Conservation (phyloP, 164 flowering plant species). For the Piper longum region DNA sequence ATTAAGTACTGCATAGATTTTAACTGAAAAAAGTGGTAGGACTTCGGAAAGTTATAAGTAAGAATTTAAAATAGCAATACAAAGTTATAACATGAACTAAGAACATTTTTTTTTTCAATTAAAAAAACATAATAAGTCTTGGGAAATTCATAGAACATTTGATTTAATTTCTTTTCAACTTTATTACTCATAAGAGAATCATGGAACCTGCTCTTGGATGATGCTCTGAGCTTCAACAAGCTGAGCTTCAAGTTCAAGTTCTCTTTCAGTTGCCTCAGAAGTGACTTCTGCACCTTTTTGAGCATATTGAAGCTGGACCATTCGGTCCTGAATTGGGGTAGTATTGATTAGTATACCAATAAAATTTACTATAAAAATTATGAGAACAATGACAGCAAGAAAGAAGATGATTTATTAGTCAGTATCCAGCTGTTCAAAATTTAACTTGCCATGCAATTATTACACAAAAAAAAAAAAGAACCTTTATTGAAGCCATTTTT, state of each 20-base stretch:
- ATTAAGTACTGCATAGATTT: too few relatives aligned
- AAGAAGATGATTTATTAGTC: neutral
- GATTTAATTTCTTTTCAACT: too few relatives aligned
- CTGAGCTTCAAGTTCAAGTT: slow-evolving; percentile 98
- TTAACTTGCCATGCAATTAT: neutral
- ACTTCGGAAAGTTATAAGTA: too few relatives aligned
- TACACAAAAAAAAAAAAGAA: slow-evolving; percentile 6
- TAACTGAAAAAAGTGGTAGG: too few relatives aligned
- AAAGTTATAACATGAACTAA: too few relatives aligned
- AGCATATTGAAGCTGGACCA: slow-evolving; percentile 87
- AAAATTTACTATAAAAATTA: neutral
- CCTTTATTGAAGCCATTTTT: slow-evolving; percentile 94
- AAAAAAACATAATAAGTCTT: too few relatives aligned
- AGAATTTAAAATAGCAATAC: too few relatives aligned
- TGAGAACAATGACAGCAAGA: neutral
- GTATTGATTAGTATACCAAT: neutral
- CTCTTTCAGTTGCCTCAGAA: slow-evolving; percentile 93
- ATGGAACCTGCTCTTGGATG: slow-evolving; percentile 88
- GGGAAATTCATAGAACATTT: too few relatives aligned
- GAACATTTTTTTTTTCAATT: too few relatives aligned
- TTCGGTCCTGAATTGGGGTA: slow-evolving; percentile 48
- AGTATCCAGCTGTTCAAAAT: neutral
- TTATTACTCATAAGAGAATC: neutral
- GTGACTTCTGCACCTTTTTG: slow-evolving; percentile 86
- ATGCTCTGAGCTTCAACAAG: slow-evolving; percentile 99